A percentile compares a stretch with the other conserved stretches of the same genome.
These are phyloP conservation scores for Cucumis cinereus DNA, from an alignment of 306 rosid genomes.

Conservation along the genomic window DNA sequence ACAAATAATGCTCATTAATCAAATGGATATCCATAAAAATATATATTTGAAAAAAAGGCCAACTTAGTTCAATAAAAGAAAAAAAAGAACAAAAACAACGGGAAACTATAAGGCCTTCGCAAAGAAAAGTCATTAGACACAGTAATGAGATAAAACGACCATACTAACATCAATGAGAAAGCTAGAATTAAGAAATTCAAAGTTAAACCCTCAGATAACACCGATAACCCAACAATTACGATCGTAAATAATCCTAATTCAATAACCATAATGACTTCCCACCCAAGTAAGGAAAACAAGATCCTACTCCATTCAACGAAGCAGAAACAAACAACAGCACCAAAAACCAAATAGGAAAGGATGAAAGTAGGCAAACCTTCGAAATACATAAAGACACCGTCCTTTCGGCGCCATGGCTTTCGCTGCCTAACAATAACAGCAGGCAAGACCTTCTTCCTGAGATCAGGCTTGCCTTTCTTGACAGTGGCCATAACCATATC, in stretches of 20 bases:
- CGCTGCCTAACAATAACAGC: slow-evolving; percentile 90
- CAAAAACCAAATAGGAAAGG: not conserved
- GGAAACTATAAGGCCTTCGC: not conserved
- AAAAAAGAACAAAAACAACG: not conserved
- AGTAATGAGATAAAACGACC: not conserved
- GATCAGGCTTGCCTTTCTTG: slow-evolving; percentile 89
- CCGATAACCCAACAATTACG: not conserved
- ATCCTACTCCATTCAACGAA: not conserved
- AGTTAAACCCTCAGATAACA: not conserved
- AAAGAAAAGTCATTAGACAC: not conserved
- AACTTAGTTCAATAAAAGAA: not conserved
- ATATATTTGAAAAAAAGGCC: not conserved
- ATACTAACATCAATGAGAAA: not conserved
- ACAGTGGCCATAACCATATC: slow-evolving; percentile 99
- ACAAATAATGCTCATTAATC: not conserved
- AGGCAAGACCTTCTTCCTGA: slow-evolving; percentile 84
- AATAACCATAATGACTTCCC: not conserved
- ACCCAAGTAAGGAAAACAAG: not conserved
- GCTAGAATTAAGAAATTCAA: not conserved
- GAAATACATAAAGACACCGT: slow-evolving; percentile 87
- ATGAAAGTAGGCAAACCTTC: slow-evolving; percentile 31
- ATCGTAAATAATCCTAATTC: not conserved
- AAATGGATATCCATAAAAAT: not conserved
- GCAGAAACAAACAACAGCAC: not conserved
- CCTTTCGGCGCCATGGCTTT: slow-evolving; percentile 94